Conservation (phyloP, 495 filamentous ascomycete genomes). For the Cercophora samala region DNA sequence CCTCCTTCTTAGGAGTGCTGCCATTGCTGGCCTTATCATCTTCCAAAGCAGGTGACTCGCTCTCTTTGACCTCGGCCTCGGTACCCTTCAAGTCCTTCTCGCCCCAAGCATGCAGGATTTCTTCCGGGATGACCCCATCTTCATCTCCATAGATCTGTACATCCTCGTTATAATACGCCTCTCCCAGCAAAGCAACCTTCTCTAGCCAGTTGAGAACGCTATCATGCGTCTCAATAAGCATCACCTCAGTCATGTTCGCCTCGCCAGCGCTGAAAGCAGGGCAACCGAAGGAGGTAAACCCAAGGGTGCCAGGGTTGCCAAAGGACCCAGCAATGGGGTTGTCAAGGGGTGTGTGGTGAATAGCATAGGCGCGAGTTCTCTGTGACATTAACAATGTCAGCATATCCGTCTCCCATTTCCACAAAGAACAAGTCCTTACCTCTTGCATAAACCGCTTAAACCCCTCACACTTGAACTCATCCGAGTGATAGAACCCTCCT, state of each 20-base stretch:
- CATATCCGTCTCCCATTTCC: not conserved
- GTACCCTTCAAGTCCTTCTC: slow-evolving; percentile 9
- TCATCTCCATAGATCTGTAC: slow-evolving; percentile 23
- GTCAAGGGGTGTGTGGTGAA: slow-evolving; percentile 48
- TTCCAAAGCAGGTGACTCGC: not conserved
- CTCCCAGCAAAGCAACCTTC: slow-evolving; percentile 37
- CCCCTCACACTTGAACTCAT: slow-evolving; percentile 33
- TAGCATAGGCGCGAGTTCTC: slow-evolving; percentile 60
- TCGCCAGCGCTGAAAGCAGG: slow-evolving; percentile 46
- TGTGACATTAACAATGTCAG: slow-evolving; percentile 23
- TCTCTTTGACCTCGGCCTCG: not conserved
- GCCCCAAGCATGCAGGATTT: slow-evolving; percentile 10
- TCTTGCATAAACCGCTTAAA: slow-evolving; percentile 47
- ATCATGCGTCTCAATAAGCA: slow-evolving; percentile 36
- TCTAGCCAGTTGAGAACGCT: slow-evolving; percentile 45
- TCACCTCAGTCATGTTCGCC: slow-evolving; percentile 34
- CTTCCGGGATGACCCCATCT: not conserved
- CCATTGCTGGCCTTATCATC: not conserved
- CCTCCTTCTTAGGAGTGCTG: slow-evolving; percentile 1
- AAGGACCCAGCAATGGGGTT: slow-evolving; percentile 45
- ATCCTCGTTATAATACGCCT: slow-evolving; percentile 34
- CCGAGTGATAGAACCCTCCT: slow-evolving; percentile 35
- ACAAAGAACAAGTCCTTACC: slow-evolving; percentile 32
- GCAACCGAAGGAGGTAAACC: slow-evolving; percentile 41
- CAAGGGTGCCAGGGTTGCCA: slow-evolving; percentile 33